Base-by-base conservation (phyloP, 2,329 filamentous ascomycete species). In the Fusarium proliferatum region DNA sequence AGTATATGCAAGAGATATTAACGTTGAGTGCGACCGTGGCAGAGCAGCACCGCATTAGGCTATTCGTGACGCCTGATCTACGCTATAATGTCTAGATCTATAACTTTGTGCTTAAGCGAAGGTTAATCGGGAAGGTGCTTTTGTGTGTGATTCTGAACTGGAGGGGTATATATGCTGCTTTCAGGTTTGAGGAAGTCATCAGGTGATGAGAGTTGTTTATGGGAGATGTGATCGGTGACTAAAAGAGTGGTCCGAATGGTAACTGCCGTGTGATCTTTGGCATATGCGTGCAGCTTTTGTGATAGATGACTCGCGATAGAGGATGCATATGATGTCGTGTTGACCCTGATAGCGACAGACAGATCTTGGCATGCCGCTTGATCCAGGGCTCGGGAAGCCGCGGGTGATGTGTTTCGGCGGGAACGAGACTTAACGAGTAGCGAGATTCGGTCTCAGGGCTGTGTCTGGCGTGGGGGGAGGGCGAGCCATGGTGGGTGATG, bases 81-180 rank as follows among this genome's bases (percentile, higher is more conserved):
- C 56, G 42, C 26, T 38, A n/a, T 28, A 51, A 28, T 34, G 26
- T n/a, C 56, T 26, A 11, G 23, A 59, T 59, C 43, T 26, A 59
- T 38, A 59, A 38, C 16, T 15, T 51, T 26, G 23, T 51, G 42
- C 56, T 38, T 59, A 59, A 59, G 56, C 56, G 56, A 59, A 51
- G 42, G n/a, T 59, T 49, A 33, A 59, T 59, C 33, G 33, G 42
- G 56, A 59, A 51, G 56, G 56, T 57, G 23, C 33, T 52, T 52
- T 52, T 52, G 49, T 13, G n/a, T 52, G n/a, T 28, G 51, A 55
- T 55, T 51, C 26, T 51, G 48, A 23, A 23, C 5, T 15, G 21
- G 48, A 51, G 30, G 13, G 19, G 7, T 0, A n/a, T 30, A 12
- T 8, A 33, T 33, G 19, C 46, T 49, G 46, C 28, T 8, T 49